These are phyloP conservation scores for Schwanniomyces sp. DNA, from an alignment of 805 yeast species.

Conservation along the genomic window DNA sequence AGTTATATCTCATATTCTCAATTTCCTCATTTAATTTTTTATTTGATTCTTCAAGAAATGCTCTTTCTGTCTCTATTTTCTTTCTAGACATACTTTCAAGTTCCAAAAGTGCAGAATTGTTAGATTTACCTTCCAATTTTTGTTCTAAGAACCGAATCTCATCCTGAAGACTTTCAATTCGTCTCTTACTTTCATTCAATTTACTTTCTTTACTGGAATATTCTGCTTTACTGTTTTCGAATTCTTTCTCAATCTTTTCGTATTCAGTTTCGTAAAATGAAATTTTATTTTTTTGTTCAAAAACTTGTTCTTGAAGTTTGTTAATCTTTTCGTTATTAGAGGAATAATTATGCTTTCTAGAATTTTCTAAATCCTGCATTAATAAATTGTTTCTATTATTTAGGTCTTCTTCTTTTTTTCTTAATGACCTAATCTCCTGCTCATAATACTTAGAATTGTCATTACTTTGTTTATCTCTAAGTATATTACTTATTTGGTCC, in stretches of 20 bases:
- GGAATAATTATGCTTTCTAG: constrained; percentile 22
- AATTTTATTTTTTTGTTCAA: constrained; percentile 24
- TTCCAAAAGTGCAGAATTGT: constrained; percentile 21
- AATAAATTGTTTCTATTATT: constrained; percentile 17
- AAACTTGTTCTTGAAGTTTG: constrained; percentile 14
- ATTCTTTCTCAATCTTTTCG: constrained; percentile 20
- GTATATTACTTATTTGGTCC: constrained; percentile 20
- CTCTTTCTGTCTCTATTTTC: constrained; percentile 23
- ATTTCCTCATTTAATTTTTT: constrained; percentile 27
- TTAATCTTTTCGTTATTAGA: constrained; percentile 10
- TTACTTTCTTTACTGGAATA: constrained; percentile 18
- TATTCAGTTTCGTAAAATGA: constrained; percentile 28
- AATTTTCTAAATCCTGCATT: constrained; percentile 25
- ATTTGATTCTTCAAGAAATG: constrained; percentile 24
- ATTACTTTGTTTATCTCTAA: constrained; percentile 14
- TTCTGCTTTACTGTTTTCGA: constrained; percentile 22
- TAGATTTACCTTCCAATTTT: constrained; percentile 8
- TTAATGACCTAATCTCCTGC: constrained; percentile 22
- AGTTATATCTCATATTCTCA: constrained; percentile 33
- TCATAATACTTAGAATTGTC: constrained; percentile 15
- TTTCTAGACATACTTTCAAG: constrained; percentile 19
- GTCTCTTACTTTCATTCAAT: constrained; percentile 14
- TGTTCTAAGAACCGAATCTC: constrained; percentile 28
- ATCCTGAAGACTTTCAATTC: constrained; percentile 18
- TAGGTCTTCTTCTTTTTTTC: constrained; percentile 16